Evolutionary conservation across 1,139 yeast genomes (phyloP), one percentile per base, ranked within the genome.

Genomic region (Dujonia santamariae): DNA sequence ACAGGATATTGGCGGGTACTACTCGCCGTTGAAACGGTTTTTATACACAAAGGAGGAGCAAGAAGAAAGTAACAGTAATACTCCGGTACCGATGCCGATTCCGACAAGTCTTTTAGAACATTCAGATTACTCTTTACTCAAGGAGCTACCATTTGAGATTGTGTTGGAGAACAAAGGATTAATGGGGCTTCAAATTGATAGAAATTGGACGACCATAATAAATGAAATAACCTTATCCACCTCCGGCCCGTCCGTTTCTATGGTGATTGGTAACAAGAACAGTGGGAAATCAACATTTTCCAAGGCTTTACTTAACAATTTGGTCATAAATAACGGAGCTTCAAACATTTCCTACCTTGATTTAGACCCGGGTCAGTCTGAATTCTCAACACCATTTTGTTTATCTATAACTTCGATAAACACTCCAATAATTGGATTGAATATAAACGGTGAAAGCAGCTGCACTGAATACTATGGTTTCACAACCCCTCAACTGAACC

Each of bases 321-420:
- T 45, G 56, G 45, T 50, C 41, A 38, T 64, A n/a, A n/a, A n/a
- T 34, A 36, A 56, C 41, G 44, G 39, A 42, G 21, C 13, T 27
- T 45, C 41, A 1, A 32, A 35, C 7, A 34, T 63, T 7, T 67
- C 72, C 20, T 74, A 79, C 33, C 47, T 92, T 21, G 97, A 92
- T 50, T 55, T 88, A 3, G 98, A 92, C 54, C 96, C 97, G 0
- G 96, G 96, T 0, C 97, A 88, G 52, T 78, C 95, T 0, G 96
- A 86, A 51, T 80, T 73, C 43, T 77, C 92, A 0, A 63, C 66
- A 5, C 94, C 96, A 0, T 90, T 85, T 27, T 74, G 78, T 17
- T 50, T 84, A n/a, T 71, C 85, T 0, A 51, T 81, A n/a, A 49
- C 67, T 0, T 40, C 42, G 5, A 50, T 50, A 16, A 21, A 38